Conservation (phyloP, 2,329 filamentous ascomycete genomes). For the Macrophomina phaseolina region DNA sequence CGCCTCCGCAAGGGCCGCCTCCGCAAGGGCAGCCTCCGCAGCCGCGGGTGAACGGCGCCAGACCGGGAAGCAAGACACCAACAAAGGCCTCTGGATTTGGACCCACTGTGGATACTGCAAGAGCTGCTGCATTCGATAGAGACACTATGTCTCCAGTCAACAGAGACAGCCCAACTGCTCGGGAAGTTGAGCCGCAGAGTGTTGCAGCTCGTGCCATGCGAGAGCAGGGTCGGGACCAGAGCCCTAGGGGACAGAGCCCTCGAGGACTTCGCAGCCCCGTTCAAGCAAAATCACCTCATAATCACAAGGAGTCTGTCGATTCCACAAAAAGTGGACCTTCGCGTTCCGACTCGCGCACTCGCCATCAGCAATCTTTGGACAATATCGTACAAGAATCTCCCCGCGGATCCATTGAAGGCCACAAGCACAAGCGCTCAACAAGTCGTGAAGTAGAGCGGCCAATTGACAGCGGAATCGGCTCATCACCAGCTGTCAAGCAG, state of each 20-base stretch:
- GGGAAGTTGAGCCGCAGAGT: constrained; percentile 20
- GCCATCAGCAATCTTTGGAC: constrained; percentile 17
- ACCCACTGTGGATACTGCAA: constrained; percentile 47
- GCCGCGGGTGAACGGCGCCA: constrained; percentile 53
- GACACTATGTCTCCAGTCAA: constrained; percentile 55
- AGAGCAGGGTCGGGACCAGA: constrained; percentile 22
- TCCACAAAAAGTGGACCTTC: constrained; percentile 28
- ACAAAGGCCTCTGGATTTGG: constrained; percentile 54
- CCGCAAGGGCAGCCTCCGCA: constrained; percentile 68
- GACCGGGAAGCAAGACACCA: constrained; percentile 55
- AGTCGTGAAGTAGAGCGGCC: constrained; percentile 41
- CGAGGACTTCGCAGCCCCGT: constrained; percentile 2
- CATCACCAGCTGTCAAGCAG: constrained; percentile 64
- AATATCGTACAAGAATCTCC: constrained; percentile 20
- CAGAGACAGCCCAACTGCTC: constrained; percentile 39
- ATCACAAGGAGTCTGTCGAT: constrained; percentile 45
- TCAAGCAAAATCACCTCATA: constrained; percentile 30
- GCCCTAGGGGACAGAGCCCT: neutral
- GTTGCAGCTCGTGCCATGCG: constrained; percentile 22
- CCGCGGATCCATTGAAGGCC: constrained; percentile 6
- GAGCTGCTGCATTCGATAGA: constrained; percentile 53
- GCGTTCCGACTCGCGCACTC: constrained; percentile 11
- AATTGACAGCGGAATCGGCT: constrained; percentile 66
- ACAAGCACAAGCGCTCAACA: constrained; percentile 38
- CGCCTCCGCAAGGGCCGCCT: constrained; percentile 68